A percentile compares a stretch with the other conserved stretches of the same genome.
Conservation (phyloP, 495 filamentous ascomycete species). For the Podospora conica region DNA sequence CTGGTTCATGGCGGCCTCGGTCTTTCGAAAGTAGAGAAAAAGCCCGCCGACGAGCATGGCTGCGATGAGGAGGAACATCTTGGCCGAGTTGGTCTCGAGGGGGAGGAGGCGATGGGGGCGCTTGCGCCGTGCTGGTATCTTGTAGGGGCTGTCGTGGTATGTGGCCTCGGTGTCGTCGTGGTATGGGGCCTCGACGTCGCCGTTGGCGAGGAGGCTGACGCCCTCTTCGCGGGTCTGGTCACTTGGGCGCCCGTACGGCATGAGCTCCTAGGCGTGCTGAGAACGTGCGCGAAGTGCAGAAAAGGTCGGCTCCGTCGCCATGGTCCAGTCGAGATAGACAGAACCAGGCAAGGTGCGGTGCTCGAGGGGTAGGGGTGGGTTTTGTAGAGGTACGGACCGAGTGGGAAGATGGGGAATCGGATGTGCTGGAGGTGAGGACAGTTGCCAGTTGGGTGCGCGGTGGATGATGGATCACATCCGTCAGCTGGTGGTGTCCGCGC, state of each 20-base stretch:
- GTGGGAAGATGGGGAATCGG: background rate
- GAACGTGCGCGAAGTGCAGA: background rate
- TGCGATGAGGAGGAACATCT: conserved; percentile 30
- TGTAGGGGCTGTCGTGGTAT: background rate
- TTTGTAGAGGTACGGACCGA: background rate
- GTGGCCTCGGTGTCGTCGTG: background rate
- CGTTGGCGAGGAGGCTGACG: background rate
- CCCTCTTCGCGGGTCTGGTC: background rate
- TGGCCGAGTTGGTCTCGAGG: conserved; percentile 11
- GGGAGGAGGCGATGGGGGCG: background rate
- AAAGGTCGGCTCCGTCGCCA: conserved; percentile 12
- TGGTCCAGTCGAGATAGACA: background rate
- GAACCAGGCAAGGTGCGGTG: background rate
- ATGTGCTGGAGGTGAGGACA: too few species aligned
- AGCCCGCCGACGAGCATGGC: conserved; percentile 30
- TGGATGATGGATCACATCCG: too few species aligned
- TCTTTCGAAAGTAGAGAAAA: conserved; percentile 34
- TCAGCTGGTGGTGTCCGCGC: too few species aligned
- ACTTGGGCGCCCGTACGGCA: conserved; percentile 1
- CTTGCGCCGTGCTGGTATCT: background rate
- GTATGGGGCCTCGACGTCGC: background rate
- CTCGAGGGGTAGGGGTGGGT: background rate
- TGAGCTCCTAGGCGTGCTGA: conserved; percentile 5
- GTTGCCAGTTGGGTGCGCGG: too few species aligned
- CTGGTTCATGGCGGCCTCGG: conserved; percentile 33